A percentile compares a stretch with the other conserved stretches of the same genome.
Evolutionary conservation across 768 basidiomycete genomes (phyloP).

Genomic region (Phanerochaete carnosa): DNA sequence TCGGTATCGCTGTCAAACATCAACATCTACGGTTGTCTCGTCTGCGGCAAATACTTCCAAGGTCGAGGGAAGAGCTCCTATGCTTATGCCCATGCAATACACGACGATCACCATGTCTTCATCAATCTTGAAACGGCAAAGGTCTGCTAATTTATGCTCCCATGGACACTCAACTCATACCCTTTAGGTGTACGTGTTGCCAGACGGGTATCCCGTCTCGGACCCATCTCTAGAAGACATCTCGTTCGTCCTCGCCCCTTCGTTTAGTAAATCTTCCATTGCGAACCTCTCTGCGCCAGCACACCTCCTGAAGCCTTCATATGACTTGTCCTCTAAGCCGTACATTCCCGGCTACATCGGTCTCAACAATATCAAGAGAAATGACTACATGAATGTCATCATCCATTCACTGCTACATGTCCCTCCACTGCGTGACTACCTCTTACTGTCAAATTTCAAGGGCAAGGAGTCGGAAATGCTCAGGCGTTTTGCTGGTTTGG

Average conservation of each 20-base stretch:
- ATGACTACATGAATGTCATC: conserved; percentile 97
- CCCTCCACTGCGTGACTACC: conserved; percentile 81
- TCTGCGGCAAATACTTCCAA: conserved; percentile 98
- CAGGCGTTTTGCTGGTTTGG: conserved; percentile 80
- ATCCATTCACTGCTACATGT: conserved; percentile 93
- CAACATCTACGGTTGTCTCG: conserved; percentile 96
- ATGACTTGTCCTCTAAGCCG: conserved; percentile 76
- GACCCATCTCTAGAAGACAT: conserved; percentile 98
- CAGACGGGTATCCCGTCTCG: conserved; percentile 94
- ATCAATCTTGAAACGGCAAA: conserved; percentile 93
- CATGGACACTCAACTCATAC: background rate
- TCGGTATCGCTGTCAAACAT: conserved; percentile 95
- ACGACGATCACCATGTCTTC: conserved; percentile 98
- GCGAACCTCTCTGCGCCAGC: conserved; percentile 52
- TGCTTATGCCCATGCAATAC: conserved; percentile 95
- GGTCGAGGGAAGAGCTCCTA: conserved; percentile 91
- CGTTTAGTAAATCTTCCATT: conserved; percentile 66
- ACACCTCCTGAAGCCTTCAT: conserved; percentile 70
- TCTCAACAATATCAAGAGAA: conserved; percentile 94
- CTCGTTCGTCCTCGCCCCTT: conserved; percentile 81
- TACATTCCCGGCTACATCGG: conserved; percentile 95
- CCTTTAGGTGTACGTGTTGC: conserved; percentile 87
- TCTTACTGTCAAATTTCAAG: conserved; percentile 71
- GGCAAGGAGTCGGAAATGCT: conserved; percentile 85
- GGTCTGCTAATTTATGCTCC: conserved; percentile 41